Conservation (phyloP, 164 flowering plant species). For the Vitis labrusca region DNA sequence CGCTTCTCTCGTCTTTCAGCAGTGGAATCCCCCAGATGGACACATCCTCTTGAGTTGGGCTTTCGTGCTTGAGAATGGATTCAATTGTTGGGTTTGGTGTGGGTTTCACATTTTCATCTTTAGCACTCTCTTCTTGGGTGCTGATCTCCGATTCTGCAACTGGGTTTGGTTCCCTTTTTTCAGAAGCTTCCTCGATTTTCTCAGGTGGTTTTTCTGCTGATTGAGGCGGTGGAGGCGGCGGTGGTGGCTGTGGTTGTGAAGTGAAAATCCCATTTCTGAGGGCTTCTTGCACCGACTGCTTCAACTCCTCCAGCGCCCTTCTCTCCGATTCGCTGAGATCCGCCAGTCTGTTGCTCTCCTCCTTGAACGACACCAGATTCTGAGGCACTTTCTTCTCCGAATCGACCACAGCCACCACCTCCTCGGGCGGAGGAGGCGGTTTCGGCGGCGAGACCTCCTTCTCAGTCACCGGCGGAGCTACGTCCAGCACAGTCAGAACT, state of each 20-base stretch:
- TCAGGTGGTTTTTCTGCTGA: background rate
- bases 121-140: background rate
- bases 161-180: background rate
- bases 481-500: too few relatives aligned
- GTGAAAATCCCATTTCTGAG: constrained; percentile 22
- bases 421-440: background rate
- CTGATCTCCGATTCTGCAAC: background rate
- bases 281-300: constrained; percentile 36
- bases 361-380: constrained; percentile 47
- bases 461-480: background rate
- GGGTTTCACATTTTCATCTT: background rate
- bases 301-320: constrained; percentile 45
- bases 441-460: background rate
- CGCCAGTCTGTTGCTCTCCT: constrained; percentile 42
- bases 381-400: constrained; percentile 23
- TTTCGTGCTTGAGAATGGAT: background rate
- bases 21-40: constrained; percentile 56
- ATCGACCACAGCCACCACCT: constrained; percentile 7
- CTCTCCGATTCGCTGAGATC: constrained; percentile 53
- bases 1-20: constrained; percentile 40
- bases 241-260: constrained; percentile 5
- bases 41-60: constrained; percentile 15
- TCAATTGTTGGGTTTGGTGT: constrained; percentile 4
- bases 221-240: background rate
- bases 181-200: background rate